phyloP scores from a whole-genome alignment of 2,329 filamentous ascomycete genomes.

The Orbilia javanica region DNA sequence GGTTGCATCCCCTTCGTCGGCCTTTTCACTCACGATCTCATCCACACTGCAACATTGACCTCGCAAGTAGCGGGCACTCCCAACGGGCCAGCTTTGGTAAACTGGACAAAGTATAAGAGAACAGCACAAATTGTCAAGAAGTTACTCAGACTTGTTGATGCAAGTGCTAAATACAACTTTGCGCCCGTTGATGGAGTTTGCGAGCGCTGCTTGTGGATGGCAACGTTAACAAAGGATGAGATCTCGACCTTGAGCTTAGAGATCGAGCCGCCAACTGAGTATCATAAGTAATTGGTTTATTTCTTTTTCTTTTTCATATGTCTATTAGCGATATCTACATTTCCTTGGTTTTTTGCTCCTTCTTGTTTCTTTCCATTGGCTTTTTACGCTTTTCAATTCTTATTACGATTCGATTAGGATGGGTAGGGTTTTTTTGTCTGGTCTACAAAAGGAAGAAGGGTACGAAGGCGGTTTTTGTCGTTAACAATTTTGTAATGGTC shows the following conservation, averaged over 20 bases:
- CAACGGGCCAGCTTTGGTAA: conserved; percentile 77
- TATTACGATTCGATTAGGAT: conserved; percentile 21
- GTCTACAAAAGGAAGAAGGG: conserved; percentile 19
- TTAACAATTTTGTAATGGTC: conserved; percentile 8
- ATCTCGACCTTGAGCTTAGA: conserved; percentile 67
- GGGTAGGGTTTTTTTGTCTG: conserved; percentile 32
- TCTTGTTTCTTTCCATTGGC: conserved; percentile 21
- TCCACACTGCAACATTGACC: conserved; percentile 84
- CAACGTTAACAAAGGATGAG: conserved; percentile 80
- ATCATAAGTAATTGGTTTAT: conserved; percentile 26
- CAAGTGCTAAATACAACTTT: conserved; percentile 80
- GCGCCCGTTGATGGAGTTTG: conserved; percentile 81
- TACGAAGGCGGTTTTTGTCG: conserved; percentile 16
- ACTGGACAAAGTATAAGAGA: conserved; percentile 84
- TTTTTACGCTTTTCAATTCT: background rate
- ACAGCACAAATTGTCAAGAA: conserved; percentile 84
- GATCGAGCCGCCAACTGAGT: conserved; percentile 57
- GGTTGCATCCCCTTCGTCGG: conserved; percentile 87
- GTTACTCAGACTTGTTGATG: conserved; percentile 80
- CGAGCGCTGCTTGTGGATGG: conserved; percentile 87
- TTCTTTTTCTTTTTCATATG: conserved; percentile 1
- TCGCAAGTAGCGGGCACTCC: conserved; percentile 78
- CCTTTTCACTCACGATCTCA: conserved; percentile 83
- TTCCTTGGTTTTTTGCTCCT: background rate
- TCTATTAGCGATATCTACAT: conserved; percentile 14